Conservation (phyloP, 495 filamentous ascomycete species). For the Hypomontagnella monticulosa region DNA sequence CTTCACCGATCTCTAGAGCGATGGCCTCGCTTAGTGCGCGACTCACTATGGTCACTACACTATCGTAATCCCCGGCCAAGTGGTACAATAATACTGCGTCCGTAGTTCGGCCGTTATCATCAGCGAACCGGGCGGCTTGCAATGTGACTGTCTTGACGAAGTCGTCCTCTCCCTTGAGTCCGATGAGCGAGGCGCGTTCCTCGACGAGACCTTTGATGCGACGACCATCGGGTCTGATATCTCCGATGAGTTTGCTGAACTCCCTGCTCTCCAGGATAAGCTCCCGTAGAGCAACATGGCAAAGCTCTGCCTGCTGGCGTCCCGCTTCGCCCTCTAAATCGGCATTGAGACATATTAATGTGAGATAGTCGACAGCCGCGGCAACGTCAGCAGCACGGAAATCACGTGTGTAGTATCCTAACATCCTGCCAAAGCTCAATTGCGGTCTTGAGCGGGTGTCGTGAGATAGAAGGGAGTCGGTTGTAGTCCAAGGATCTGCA, state of each 20-base stretch:
- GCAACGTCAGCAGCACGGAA: slow-evolving; percentile 89
- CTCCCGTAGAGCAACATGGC: slow-evolving; percentile 94
- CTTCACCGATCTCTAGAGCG: slow-evolving; percentile 80
- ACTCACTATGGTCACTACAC: slow-evolving; percentile 87
- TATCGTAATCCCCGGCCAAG: slow-evolving; percentile 92
- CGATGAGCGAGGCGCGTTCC: slow-evolving; percentile 85
- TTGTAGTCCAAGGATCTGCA: slow-evolving; percentile 72
- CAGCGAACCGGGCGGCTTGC: slow-evolving; percentile 88
- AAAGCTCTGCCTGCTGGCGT: slow-evolving; percentile 79
- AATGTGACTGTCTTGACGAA: slow-evolving; percentile 87
- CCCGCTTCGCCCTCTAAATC: slow-evolving; percentile 80
- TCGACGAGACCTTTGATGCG: slow-evolving; percentile 88
- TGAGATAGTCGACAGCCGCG: slow-evolving; percentile 92
- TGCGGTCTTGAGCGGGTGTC: slow-evolving; percentile 81
- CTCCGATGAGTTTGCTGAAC: slow-evolving; percentile 91
- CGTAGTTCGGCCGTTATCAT: slow-evolving; percentile 90
- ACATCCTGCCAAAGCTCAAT: slow-evolving; percentile 91
- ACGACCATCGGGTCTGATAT: slow-evolving; percentile 82
- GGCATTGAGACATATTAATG: slow-evolving; percentile 89
- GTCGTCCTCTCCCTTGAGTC: slow-evolving; percentile 77
- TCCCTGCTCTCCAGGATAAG: slow-evolving; percentile 93
- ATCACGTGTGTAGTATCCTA: slow-evolving; percentile 94
- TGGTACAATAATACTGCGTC: slow-evolving; percentile 96
- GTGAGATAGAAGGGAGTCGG: slow-evolving; percentile 75
- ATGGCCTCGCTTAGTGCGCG: slow-evolving; percentile 89